Percentiles rank a stretch among this genome's conserved stretches.
Conservation (phyloP, 2,329 filamentous ascomycete species). For the Kalaharituber pfeilii region DNA sequence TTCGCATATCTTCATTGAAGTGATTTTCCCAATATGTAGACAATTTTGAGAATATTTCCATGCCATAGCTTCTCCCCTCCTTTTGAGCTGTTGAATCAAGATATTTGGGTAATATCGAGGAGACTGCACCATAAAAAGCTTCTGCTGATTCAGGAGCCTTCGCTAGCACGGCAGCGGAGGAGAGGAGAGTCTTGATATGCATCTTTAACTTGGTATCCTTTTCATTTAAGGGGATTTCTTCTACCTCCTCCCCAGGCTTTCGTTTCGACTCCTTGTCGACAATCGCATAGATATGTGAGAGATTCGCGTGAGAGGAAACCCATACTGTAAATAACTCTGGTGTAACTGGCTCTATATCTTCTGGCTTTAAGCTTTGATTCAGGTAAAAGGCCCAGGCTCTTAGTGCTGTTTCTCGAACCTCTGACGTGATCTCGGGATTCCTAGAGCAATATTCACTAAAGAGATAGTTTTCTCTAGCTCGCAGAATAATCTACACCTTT, state of each 20-base stretch:
- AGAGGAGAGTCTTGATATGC: slow-evolving; percentile 51
- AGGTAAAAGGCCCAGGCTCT: slow-evolving; percentile 22
- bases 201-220: slow-evolving; percentile 78
- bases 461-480: slow-evolving; percentile 59
- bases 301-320: slow-evolving; percentile 10
- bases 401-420: slow-evolving; percentile 14
- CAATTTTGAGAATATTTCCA: slow-evolving; percentile 70
- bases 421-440: slow-evolving; percentile 37
- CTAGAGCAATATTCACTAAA: slow-evolving; percentile 57
- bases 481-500: slow-evolving; percentile 39
- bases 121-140: slow-evolving; percentile 40
- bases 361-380: slow-evolving; percentile 13
- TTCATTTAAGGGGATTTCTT: slow-evolving; percentile 32
- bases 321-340: slow-evolving; percentile 17
- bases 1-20: slow-evolving; percentile 75
- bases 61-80: slow-evolving; percentile 22
- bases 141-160: slow-evolving; percentile 15
- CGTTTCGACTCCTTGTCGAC: slow-evolving; percentile 12
- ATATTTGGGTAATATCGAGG: slow-evolving; percentile 62
- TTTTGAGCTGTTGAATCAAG: slow-evolving; percentile 38
- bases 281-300: slow-evolving; percentile 5
- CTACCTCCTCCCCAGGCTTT: slow-evolving; percentile 2
- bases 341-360: slow-evolving; percentile 7
- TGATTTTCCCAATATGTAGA: slow-evolving; percentile 73
- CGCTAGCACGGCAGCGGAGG: slow-evolving; percentile 36